These are phyloP conservation scores for Cryphonectria nitschkei DNA, from an alignment of 2,329 filamentous ascomycete genomes.

Conservation along the genomic window DNA sequence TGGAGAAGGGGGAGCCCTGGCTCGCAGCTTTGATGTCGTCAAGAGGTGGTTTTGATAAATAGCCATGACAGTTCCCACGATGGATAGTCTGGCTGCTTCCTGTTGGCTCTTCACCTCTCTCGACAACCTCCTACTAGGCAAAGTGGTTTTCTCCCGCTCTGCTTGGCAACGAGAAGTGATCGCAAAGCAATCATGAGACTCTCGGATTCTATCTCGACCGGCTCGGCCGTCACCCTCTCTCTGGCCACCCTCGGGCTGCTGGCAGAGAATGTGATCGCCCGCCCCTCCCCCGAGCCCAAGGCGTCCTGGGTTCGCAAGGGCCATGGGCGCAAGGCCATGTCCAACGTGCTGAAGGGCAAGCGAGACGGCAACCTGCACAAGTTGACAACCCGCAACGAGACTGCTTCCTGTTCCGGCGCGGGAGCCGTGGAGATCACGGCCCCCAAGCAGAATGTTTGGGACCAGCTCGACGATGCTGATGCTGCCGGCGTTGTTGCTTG, in stretches of 20 bases:
- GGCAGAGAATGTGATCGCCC: conserved; percentile 33
- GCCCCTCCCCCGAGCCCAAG: conserved; percentile 34
- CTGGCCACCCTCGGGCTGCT: conserved; percentile 29
- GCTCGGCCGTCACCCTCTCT: conserved; percentile 15
- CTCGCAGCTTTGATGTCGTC: not conserved
- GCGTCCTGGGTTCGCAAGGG: conserved; percentile 33
- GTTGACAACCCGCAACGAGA: not conserved
- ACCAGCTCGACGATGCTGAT: conserved; percentile 42
- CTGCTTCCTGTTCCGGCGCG: conserved; percentile 29
- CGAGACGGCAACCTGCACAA: conserved; percentile 12
- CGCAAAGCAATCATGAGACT: conserved; percentile 16
- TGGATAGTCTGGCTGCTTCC: not conserved
- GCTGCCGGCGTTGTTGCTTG: conserved; percentile 43
- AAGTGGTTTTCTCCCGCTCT: not conserved
- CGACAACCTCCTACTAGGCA: not conserved
- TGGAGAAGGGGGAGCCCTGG: not conserved
- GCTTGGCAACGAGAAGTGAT: conserved; percentile 3
- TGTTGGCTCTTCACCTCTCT: conserved; percentile 3
- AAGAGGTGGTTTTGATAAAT: not conserved
- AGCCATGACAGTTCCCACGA: not conserved
- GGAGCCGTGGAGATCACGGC: conserved; percentile 36
- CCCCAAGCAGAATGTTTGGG: conserved; percentile 48
- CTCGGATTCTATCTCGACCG: not conserved
- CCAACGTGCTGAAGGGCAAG: conserved; percentile 33
- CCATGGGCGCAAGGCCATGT: conserved; percentile 34